Evolutionary conservation across 495 filamentous ascomycete genomes (phyloP).

Genomic region (Jackrogersella multiformis): DNA sequence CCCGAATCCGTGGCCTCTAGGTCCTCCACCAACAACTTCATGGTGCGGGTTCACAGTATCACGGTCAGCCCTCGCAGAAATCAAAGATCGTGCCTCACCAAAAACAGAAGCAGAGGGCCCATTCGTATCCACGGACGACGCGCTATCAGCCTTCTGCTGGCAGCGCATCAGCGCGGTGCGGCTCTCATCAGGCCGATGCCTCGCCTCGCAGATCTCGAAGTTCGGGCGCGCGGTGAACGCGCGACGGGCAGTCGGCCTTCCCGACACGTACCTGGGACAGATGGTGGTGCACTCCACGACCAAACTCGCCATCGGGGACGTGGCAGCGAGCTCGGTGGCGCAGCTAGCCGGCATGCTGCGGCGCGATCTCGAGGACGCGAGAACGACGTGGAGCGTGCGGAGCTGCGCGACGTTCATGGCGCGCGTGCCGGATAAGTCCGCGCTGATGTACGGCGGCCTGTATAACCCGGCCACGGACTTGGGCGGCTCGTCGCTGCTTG

Average conservation of each 20-base stretch:
- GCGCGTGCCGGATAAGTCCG: background rate
- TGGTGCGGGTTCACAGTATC: conserved; percentile 1
- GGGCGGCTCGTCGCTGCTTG: background rate
- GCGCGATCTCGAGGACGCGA: background rate
- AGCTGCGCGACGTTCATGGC: conserved; percentile 10
- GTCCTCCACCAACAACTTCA: background rate
- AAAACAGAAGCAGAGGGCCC: too few relatives aligned
- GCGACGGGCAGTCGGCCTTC: background rate
- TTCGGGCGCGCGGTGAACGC: conserved; percentile 3
- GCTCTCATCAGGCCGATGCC: background rate
- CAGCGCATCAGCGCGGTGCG: background rate
- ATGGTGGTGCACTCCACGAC: conserved; percentile 1
- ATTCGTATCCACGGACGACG: background rate
- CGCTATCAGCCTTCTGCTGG: conserved; percentile 7
- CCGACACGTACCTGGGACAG: background rate
- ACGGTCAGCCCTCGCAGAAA: background rate
- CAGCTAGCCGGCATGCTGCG: background rate
- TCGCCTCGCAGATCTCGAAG: background rate
- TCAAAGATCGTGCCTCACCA: background rate
- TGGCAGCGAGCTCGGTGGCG: background rate
- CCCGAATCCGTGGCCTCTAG: background rate
- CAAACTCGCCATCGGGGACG: background rate
- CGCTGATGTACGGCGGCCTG: background rate
- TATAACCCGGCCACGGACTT: conserved; percentile 3
- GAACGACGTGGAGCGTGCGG: background rate